These are phyloP conservation scores for Artemisia tridentata DNA, from an alignment of 129 eudicot species.

Conservation along the genomic window DNA sequence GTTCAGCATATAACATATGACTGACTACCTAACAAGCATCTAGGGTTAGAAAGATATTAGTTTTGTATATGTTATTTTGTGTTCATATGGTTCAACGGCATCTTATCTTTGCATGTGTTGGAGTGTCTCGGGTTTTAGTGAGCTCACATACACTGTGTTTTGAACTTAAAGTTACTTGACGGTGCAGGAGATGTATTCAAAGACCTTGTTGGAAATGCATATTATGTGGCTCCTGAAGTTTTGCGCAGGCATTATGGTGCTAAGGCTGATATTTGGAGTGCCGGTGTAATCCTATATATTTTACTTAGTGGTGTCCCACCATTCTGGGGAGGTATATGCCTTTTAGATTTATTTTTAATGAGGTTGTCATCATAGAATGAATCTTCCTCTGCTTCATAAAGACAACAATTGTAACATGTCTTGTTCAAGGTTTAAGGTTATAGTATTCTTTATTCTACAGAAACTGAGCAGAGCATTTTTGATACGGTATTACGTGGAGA, in stretches of 20 bases:
- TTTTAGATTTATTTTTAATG: neutral
- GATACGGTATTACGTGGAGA: conserved; percentile 82
- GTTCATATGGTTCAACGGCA: neutral
- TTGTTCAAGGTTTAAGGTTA: neutral
- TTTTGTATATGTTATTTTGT: neutral
- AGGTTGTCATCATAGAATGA: conserved; percentile 6
- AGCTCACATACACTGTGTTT: conserved; percentile 14
- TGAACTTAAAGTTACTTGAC: conserved; percentile 23
- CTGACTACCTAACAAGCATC: neutral
- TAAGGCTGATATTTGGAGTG: conserved; percentile 97
- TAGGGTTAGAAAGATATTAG: neutral
- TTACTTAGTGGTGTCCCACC: conserved; percentile 99
- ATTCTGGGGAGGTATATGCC: conserved; percentile 86
- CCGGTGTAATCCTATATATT: conserved; percentile 87
- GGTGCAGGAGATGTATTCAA: conserved; percentile 75
- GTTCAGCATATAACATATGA: too few species aligned
- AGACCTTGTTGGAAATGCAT: conserved; percentile 98
- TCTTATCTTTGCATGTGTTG: neutral
- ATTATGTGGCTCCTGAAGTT: conserved; percentile 97
- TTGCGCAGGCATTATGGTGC: conserved; percentile 81
- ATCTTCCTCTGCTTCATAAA: conserved; percentile 15
- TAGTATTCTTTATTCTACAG: conserved; percentile 40
- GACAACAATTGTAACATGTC: conserved; percentile 17
- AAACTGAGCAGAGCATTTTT: conserved; percentile 83
- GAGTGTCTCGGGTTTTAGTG: conserved; percentile 8